These are phyloP conservation scores for Corymbia citriodora DNA, from an alignment of 441 rosid genomes.

Conservation along the genomic window DNA sequence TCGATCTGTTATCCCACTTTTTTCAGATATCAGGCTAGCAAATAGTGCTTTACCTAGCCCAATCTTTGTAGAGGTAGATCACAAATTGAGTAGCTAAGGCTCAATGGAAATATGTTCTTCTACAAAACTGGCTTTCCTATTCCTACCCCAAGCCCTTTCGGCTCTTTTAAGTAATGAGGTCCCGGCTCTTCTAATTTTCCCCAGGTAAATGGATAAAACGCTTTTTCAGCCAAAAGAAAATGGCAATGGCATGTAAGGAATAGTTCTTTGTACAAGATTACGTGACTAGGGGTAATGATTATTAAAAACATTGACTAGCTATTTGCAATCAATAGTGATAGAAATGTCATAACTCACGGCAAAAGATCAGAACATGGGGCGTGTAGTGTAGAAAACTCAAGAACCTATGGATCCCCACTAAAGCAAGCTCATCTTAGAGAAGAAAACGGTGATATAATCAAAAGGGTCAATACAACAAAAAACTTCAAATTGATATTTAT, in stretches of 20 bases:
- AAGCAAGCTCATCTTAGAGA: not conserved
- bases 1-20: not conserved
- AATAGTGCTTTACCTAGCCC: no score
- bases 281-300: not conserved
- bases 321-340: not conserved
- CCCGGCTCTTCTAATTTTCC: not conserved
- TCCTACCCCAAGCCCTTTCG: not conserved
- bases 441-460: not conserved
- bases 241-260: not conserved
- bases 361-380: not conserved
- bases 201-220: not conserved
- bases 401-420: not conserved
- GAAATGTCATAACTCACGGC: not conserved
- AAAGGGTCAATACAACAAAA: no score
- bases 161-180: not conserved
- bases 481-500: no score
- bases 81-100: not conserved
- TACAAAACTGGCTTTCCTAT: not conserved
- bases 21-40: not conserved
- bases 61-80: not conserved
- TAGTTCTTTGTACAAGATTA: not conserved
- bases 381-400: not conserved
- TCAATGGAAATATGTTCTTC: not conserved
- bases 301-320: not conserved
- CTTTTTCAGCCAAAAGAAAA: not conserved